These are phyloP conservation scores for Botrytis cinerea DNA, from an alignment of 2,329 filamentous ascomycete species.

Conservation along the genomic window DNA sequence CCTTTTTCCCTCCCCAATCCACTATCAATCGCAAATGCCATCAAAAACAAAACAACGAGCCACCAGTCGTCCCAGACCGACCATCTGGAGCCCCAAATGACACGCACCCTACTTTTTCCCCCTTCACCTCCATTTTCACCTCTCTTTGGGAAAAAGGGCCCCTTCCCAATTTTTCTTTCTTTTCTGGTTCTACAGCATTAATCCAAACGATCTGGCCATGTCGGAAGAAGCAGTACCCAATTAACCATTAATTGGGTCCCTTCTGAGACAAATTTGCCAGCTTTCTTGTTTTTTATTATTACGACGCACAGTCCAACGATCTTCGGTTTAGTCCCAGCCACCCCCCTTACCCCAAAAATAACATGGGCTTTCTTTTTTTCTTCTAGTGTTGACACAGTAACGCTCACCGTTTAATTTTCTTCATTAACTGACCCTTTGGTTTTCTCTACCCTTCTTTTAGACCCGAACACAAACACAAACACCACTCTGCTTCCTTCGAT, in stretches of 20 bases:
- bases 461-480: conserved; percentile 43
- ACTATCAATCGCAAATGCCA: neutral
- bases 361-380: conserved; percentile 29
- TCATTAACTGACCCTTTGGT: conserved; percentile 33
- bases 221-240: conserved; percentile 21
- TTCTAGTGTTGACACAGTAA: conserved; percentile 46
- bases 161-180: conserved; percentile 6
- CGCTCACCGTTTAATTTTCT: conserved; percentile 39
- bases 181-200: conserved; percentile 19
- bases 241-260: conserved; percentile 24
- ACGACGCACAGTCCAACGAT: conserved; percentile 26
- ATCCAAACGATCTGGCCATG: conserved; percentile 14
- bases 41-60: neutral
- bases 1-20: conserved; percentile 1
- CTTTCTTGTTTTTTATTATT: conserved; percentile 23
- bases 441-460: conserved; percentile 27
- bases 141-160: neutral
- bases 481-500: conserved; percentile 52
- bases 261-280: conserved; percentile 27
- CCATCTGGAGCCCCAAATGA: neutral
- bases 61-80: neutral
- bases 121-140: conserved; percentile 19
- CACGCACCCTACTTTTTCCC: neutral
- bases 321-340: conserved; percentile 20
- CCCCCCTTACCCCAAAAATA: conserved; percentile 26